Evolutionary conservation across 805 yeast species (phyloP), one percentile per base, ranked within the genome.

Genomic region (Wickerhamiella dianesei): DNA sequence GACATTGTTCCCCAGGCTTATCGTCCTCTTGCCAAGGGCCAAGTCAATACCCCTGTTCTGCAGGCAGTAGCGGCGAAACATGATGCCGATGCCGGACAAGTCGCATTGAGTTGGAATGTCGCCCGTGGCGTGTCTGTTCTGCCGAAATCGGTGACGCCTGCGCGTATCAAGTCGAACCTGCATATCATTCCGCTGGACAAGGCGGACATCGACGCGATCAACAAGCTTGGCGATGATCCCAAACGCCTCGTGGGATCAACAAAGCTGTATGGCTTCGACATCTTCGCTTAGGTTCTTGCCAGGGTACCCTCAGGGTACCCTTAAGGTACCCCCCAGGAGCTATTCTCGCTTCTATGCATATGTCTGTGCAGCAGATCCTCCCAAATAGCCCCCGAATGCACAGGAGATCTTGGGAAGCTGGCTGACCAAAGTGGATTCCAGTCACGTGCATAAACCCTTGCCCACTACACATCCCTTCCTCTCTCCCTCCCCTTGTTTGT

Each of bases 101-200:
- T 85, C 9, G 66, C 76, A 16, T 68, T 73, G 41, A 79, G 83
- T 19, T 82, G 81, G 63, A 78, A 79, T 56, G 71, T 80, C 20
- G 66, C 73, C 50, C 69, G 75, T 37, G 87, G 83, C 2, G 70
- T 81, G 47, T 68, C 71, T 8, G 77, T 73, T 1, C 63, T 83
- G 42, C 86, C 92, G 41, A 76, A 88, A 65, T 79, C 94, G 0
- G 69, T 77, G 14, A 83, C 81, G 44, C 67, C 74, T n/a, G 72
- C 71, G 20, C 75, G 94, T 60, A 73, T 84, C 44, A 59, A 61
- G 21, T 54, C 64, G 18, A 70, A 71, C 57, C 57, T 67, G 37
- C 63, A 65, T 50, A 64, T 66, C 35, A 51, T 65, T 40, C 63
- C 68, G 16, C 62, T 76, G 36, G 53, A 69, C 13, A 48, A 53